These are phyloP conservation scores for Multifurca ochricompacta DNA, from an alignment of 768 basidiomycete genomes.

Conservation along the genomic window DNA sequence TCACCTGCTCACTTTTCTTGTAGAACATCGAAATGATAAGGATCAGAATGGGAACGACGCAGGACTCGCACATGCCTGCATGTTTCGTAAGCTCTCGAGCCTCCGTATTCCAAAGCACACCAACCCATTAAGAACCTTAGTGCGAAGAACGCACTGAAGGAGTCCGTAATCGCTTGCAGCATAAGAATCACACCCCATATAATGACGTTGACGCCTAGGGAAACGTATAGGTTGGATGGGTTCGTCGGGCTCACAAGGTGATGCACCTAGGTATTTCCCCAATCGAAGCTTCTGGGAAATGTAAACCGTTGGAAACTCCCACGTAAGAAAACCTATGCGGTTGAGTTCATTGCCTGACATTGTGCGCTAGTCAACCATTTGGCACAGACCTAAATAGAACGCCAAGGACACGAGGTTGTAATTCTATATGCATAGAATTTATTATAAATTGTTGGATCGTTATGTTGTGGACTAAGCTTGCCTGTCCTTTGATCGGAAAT, in stretches of 20 bases:
- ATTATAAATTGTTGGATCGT: too few relatives aligned
- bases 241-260: background rate
- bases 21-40: constrained; percentile 58
- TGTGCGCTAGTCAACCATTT: too few relatives aligned
- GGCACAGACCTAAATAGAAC: too few relatives aligned
- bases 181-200: constrained; percentile 55
- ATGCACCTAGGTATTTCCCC: constrained; percentile 54
- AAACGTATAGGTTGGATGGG: background rate
- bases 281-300: constrained; percentile 50
- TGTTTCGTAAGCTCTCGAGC: background rate
- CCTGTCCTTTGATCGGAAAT: too few relatives aligned
- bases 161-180: constrained; percentile 49
- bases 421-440: too few relatives aligned
- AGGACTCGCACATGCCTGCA: constrained; percentile 59
- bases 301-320: too few relatives aligned
- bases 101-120: constrained; percentile 4
- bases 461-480: too few relatives aligned
- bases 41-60: constrained; percentile 55
- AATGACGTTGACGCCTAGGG: constrained; percentile 46
- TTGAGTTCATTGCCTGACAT: too few relatives aligned
- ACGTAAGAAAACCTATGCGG: constrained; percentile 51
- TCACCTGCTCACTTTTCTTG: constrained; percentile 50
- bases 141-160: constrained; percentile 58
- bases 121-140: constrained; percentile 52
- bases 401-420: too few relatives aligned